Evolutionary conservation across 371 early-diverging fungal species (phyloP).

Genomic region (Rhizopus delemar): DNA sequence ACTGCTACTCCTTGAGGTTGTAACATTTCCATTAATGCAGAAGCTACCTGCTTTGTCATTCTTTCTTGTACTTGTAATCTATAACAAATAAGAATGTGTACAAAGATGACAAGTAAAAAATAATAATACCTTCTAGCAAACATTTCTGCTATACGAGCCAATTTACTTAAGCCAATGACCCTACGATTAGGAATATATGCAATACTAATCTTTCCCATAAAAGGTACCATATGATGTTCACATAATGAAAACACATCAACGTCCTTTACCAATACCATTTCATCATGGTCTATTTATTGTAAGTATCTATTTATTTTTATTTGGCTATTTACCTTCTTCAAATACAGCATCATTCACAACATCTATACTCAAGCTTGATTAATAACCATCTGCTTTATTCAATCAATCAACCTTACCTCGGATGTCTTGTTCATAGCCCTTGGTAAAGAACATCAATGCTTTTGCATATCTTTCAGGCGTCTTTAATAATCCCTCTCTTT

Average conservation of each 20-base stretch:
- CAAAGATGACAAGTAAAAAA: neutral
- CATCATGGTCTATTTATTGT: slow-evolving; percentile 80
- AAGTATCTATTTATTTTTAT: neutral
- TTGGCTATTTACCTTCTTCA: slow-evolving; percentile 75
- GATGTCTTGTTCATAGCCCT: slow-evolving; percentile 92
- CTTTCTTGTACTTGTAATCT: slow-evolving; percentile 98
- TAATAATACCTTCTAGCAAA: slow-evolving; percentile 69
- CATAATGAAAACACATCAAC: slow-evolving; percentile 95
- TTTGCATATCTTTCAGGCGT: slow-evolving; percentile 97
- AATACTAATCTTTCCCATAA: slow-evolving; percentile 93
- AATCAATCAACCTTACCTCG: slow-evolving; percentile 50
- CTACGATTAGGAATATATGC: slow-evolving; percentile 95
- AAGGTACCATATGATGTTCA: slow-evolving; percentile 99
- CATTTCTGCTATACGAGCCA: slow-evolving; percentile 98
- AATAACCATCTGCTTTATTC: neutral
- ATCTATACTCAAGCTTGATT: slow-evolving; percentile 44
- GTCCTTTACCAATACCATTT: slow-evolving; percentile 97
- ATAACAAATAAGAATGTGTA: neutral
- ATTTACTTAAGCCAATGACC: slow-evolving; percentile 94
- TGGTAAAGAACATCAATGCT: slow-evolving; percentile 95
- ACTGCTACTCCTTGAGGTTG: slow-evolving; percentile 98
- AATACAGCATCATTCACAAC: slow-evolving; percentile 92
- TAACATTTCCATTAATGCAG: slow-evolving; percentile 85
- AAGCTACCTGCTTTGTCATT: slow-evolving; percentile 95
- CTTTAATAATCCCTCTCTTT: slow-evolving; percentile 91